phyloP scores from a whole-genome alignment of 2,329 filamentous ascomycete genomes.

The Aspergillus texensis region DNA sequence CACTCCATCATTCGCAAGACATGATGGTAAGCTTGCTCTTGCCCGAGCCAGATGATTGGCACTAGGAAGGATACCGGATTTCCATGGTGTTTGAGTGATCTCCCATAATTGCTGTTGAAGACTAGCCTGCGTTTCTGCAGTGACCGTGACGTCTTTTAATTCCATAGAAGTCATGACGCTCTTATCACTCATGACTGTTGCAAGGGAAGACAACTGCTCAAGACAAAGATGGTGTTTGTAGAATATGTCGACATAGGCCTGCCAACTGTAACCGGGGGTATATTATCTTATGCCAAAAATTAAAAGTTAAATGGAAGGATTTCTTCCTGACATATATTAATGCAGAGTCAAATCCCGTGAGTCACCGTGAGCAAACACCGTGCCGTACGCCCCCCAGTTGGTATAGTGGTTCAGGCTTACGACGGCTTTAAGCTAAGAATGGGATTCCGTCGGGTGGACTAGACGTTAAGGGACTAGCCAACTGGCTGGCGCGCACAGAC shows the following conservation, averaged over 20 bases:
- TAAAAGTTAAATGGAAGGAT: not conserved
- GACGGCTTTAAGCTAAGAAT: not conserved
- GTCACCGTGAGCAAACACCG: not conserved
- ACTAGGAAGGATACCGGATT: slow-evolving; percentile 36
- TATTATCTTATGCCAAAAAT: not conserved
- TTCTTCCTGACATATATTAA: not conserved
- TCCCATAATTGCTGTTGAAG: slow-evolving; percentile 35
- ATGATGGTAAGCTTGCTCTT: slow-evolving; percentile 35
- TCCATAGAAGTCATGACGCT: slow-evolving; percentile 15
- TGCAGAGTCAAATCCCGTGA: not conserved
- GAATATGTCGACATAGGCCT: not conserved
- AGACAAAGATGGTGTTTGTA: not conserved
- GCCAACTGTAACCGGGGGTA: not conserved
- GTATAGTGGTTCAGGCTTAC: not conserved
- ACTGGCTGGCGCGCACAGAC: not conserved
- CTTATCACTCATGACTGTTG: not conserved
- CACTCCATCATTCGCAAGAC: slow-evolving; percentile 32
- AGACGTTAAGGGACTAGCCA: not conserved
- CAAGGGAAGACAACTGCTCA: not conserved
- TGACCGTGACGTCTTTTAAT: slow-evolving; percentile 8
- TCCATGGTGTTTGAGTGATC: slow-evolving; percentile 30
- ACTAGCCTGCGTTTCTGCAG: slow-evolving; percentile 20
- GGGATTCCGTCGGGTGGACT: not conserved
- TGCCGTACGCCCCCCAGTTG: not conserved
- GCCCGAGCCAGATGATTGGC: slow-evolving; percentile 32